phyloP scores from a whole-genome alignment of 2,329 filamentous ascomycete genomes.

The Botrytis sinoallii region DNA sequence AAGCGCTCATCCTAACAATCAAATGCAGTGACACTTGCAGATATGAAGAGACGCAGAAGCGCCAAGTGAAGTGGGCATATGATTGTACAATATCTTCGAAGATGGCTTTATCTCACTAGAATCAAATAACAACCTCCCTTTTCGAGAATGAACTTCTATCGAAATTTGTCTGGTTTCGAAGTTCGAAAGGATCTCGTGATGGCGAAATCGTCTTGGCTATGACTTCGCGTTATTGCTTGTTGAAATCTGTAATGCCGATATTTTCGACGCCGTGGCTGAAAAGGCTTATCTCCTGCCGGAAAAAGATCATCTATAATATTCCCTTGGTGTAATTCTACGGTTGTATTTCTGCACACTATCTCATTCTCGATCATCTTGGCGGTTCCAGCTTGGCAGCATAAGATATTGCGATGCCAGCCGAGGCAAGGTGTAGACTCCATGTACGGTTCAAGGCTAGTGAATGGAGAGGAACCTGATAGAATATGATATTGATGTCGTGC shows the following conservation, averaged over 20 bases:
- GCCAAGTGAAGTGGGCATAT: slow-evolving; percentile 7
- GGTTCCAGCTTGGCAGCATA: not conserved
- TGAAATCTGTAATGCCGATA: not conserved
- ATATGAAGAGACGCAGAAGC: slow-evolving; percentile 17
- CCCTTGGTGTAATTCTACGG: not conserved
- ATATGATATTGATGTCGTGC: not conserved
- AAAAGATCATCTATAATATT: not conserved
- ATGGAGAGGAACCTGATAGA: not conserved
- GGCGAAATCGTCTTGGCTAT: slow-evolving; percentile 12
- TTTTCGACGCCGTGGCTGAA: not conserved
- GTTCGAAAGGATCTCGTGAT: slow-evolving; percentile 1
- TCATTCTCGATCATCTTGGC: slow-evolving; percentile 11
- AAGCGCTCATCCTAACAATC: slow-evolving; percentile 3
- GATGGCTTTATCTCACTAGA: slow-evolving; percentile 12
- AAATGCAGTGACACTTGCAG: slow-evolving; percentile 8
- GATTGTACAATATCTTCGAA: slow-evolving; percentile 8
- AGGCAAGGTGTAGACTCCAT: not conserved
- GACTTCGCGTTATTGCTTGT: not conserved
- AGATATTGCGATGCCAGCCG: not conserved
- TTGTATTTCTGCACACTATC: not conserved
- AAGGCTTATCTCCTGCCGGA: slow-evolving; percentile 16
- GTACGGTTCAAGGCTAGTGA: not conserved
- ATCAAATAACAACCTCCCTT: slow-evolving; percentile 15
- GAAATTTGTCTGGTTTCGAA: not conserved
- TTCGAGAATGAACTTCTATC: slow-evolving; percentile 7